Evolutionary conservation across 1,284 basidiomycete species (phyloP), one percentile per base, ranked within the genome.

Genomic region (Amylostereum chailletii): DNA sequence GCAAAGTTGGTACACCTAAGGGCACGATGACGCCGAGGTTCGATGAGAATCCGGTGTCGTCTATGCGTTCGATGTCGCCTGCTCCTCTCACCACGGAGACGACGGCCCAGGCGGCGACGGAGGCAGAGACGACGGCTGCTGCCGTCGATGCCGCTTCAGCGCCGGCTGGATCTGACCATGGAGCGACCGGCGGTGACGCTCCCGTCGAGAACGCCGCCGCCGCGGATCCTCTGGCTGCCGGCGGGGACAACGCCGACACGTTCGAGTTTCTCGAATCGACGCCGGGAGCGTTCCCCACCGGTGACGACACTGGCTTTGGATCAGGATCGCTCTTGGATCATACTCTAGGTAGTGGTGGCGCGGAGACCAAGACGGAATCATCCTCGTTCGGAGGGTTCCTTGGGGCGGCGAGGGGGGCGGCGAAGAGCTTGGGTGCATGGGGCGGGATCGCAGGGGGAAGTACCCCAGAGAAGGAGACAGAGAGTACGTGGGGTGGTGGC

Each of bases 11-110:
- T 40, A 55, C 54, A 4, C 55, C 56, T 5, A 56, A 52, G 50
- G 60, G 59, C 42, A 36, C 47, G 30, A 41, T 50, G 40, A 58
- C 57, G 40, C 58, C 58, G 32, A 52, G 51, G 52, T 47, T 50
- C 48, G 46, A 46, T 38, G 55, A 57, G 37, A 19, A 19, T 19
- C 19, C 19, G 39, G 39, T 11, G 5, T 40, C 39, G 11, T 9
- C 42, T 7, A 30, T 29, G 5, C 42, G 9, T 26, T 10, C 10
- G 7, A 29, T 31, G n/a, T 30, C 27, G 7, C 27, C 42, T 6
- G 19, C 42, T 30, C 32, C 42, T 30, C 42, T 30, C 6, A 30
- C n/a, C n/a, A 26, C 42, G 27, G 27, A 11, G 9, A 26, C 40
- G 27, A 9, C 40, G 8, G 10, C 42, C 7, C 42, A 26, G 6